Evolutionary conservation across 306 rosid species (phyloP).

Genomic region (Cajanus cajan): DNA sequence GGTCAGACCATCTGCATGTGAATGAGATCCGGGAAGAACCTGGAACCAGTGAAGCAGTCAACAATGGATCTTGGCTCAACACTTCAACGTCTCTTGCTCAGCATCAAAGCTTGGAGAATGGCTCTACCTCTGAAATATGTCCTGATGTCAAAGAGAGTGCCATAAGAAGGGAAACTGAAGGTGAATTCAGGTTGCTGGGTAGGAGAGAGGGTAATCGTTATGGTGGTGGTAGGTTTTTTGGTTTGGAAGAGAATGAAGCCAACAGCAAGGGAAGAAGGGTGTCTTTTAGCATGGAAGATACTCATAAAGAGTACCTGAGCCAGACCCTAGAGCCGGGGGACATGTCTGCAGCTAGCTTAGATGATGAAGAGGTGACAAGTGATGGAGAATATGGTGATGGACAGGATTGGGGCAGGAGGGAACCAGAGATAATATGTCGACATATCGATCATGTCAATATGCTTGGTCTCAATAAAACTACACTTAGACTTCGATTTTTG

Average conservation of each 20-base stretch:
- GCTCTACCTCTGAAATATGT: constrained; percentile 51
- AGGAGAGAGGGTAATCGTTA: constrained; percentile 71
- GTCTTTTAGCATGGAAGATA: constrained; percentile 82
- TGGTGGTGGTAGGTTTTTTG: constrained; percentile 70
- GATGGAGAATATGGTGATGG: constrained; percentile 82
- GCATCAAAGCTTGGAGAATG: constrained; percentile 54
- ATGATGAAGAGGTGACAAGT: constrained; percentile 70
- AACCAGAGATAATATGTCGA: constrained; percentile 71
- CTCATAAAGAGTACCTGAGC: constrained; percentile 48
- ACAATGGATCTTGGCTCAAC: constrained; percentile 42
- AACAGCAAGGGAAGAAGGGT: constrained; percentile 71
- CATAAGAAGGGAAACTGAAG: constrained; percentile 95
- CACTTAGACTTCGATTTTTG: constrained; percentile 78
- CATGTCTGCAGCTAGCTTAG: constrained; percentile 61
- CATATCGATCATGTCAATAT: constrained; percentile 74
- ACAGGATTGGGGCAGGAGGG: constrained; percentile 54
- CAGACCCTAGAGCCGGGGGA: constrained; percentile 62
- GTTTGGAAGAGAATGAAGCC: constrained; percentile 72
- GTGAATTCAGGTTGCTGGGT: constrained; percentile 87
- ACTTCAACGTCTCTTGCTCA: constrained; percentile 43
- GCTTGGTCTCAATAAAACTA: constrained; percentile 94
- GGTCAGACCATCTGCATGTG: constrained; percentile 32
- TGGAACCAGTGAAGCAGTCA: constrained; percentile 40
- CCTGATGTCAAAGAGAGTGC: constrained; percentile 79
- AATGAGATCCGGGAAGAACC: constrained; percentile 64